Evolutionary conservation across 345 rosid species (phyloP), one percentile per base, ranked within the genome.

Genomic region (Lepidium sativum): DNA sequence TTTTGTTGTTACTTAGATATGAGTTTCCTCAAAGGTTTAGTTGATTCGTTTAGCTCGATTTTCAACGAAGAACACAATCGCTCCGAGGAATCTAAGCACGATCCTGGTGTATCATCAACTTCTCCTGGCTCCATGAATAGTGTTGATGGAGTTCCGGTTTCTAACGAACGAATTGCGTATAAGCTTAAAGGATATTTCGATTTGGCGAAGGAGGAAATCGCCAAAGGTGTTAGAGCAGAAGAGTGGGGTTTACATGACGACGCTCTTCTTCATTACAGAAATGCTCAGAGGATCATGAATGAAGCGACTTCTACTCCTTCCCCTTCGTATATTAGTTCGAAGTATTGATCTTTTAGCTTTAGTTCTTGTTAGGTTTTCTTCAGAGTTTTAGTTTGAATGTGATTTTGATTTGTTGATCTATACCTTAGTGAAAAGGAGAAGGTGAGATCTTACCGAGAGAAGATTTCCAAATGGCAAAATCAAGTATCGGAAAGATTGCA

Each of bases 161-260:
- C 84, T 7, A 92, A 89, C 70, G 98, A 92, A 78, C 86, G 97
- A 32, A 58, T 72, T 10, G 98, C 97, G 13, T 89, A 86, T 69
- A 92, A 92, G 84, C 80, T 92, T 48, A 92, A 89, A 75, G 97
- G 97, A 8, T 92, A 84, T 80, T 78, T 75, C 65, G 96, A 92
- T 75, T 83, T 92, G 49, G 97, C 94, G 33, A 92, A 81, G 69
- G 86, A 72, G 58, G 96, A 87, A 78, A 92, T 89, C 44, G 86
- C 79, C 15, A 87, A 84, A 57, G 97, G 71, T 7, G 88, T 92
- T 13, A 77, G 89, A 51, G 84, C 92, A n/a, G 98, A 92, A 75
- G 98, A 92, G 55, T 87, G 97, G 91, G 96, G 97, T 35, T 75
- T 92, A 57, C 68, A 74, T 44, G 94, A 89, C 12, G 95, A 92